These are phyloP conservation scores for Flaveria trinervia DNA, from an alignment of 129 eudicot genomes.

Conservation along the genomic window DNA sequence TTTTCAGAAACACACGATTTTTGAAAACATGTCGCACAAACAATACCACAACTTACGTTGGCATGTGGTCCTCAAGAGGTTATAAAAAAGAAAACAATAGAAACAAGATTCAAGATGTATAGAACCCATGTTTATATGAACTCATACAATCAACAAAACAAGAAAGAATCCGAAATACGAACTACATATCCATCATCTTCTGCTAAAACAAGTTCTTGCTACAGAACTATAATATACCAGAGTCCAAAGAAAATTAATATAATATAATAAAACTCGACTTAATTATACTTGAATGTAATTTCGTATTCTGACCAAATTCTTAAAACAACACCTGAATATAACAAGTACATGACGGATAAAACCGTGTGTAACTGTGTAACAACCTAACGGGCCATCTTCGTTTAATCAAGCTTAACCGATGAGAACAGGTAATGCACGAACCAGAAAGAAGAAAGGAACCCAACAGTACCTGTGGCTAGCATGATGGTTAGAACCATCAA, in stretches of 20 bases:
- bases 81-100: too few species aligned
- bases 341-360: slow-evolving; percentile 27
- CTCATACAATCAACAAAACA: slow-evolving; percentile 31
- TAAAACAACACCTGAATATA: slow-evolving; percentile 24
- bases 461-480: slow-evolving; percentile 47
- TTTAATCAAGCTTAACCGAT: slow-evolving; percentile 44
- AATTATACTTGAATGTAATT: slow-evolving; percentile 16
- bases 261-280: background rate
- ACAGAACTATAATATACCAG: slow-evolving; percentile 24
- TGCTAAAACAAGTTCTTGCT: slow-evolving; percentile 37
- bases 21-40: too few species aligned
- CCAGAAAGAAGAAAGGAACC: slow-evolving; percentile 51
- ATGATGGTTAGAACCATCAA: slow-evolving; percentile 45
- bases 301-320: slow-evolving; percentile 22
- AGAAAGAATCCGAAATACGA: slow-evolving; percentile 1
- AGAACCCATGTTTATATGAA: slow-evolving; percentile 7
- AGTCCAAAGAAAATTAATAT: slow-evolving; percentile 11
- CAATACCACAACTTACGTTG: too few species aligned
- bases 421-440: slow-evolving; percentile 52
- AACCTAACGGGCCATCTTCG: slow-evolving; percentile 22
- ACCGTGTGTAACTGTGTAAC: slow-evolving; percentile 3
- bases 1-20: too few species aligned
- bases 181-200: slow-evolving; percentile 24
- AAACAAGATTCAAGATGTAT: too few species aligned
- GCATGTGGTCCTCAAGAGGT: too few species aligned